phyloP scores from a whole-genome alignment of 202 grass and related monocot genomes.

The Setaria italica region DNA sequence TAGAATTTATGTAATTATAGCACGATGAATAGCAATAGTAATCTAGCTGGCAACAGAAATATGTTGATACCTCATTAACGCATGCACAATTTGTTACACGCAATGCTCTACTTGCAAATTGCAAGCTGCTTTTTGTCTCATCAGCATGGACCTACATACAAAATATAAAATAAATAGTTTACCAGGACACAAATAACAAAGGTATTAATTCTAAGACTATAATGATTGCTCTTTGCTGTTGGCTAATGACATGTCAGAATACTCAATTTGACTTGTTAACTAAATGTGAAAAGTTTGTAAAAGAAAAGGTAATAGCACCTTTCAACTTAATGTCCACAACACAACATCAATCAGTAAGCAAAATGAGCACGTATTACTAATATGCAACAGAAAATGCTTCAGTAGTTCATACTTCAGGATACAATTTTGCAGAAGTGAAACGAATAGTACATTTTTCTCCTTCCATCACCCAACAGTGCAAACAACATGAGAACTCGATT shows the following conservation, averaged over 20 bases:
- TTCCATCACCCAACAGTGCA: constrained; percentile 10
- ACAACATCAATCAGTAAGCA: constrained; percentile 12
- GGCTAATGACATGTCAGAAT: background rate
- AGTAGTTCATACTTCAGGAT: constrained; percentile 2
- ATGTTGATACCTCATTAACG: constrained; percentile 78
- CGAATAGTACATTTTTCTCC: constrained; percentile 15
- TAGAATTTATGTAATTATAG: constrained; percentile 37
- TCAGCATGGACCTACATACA: constrained; percentile 70
- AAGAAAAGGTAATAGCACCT: constrained; percentile 33
- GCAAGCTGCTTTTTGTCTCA: constrained; percentile 96
- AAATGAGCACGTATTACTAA: constrained; percentile 21
- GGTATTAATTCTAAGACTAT: background rate
- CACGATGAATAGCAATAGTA: constrained; percentile 23
- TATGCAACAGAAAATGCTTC: constrained; percentile 14
- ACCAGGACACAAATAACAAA: constrained; percentile 22
- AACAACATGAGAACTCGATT: background rate
- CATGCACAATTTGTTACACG: constrained; percentile 89
- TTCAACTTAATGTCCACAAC: constrained; percentile 33
- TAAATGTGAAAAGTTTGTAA: background rate
- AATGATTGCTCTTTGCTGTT: constrained; percentile 1
- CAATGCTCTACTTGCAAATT: constrained; percentile 92
- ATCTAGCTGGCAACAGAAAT: constrained; percentile 6
- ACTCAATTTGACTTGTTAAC: background rate
- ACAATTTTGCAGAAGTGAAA: constrained; percentile 14
- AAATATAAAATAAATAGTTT: constrained; percentile 33